Conservation (phyloP, 73 alveolate species). For the Uronychia setigera region DNA sequence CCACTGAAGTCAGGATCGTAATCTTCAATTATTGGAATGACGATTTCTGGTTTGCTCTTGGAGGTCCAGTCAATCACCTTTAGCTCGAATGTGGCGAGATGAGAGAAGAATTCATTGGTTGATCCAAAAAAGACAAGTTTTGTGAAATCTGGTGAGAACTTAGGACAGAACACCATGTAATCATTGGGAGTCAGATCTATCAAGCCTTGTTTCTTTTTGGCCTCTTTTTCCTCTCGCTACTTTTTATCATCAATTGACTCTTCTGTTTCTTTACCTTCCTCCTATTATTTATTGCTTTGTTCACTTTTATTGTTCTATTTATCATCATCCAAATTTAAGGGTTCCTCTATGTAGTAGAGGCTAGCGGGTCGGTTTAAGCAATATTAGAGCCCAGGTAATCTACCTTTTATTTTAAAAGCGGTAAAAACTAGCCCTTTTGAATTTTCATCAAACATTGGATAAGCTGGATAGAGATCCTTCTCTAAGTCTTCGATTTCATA, state of each 20-base stretch:
- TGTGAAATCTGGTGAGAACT: constrained; percentile 39
- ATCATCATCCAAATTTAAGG: neutral
- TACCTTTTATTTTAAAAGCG: constrained; percentile 16
- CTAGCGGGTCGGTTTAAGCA: constrained; percentile 58
- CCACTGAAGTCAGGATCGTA: constrained; percentile 46
- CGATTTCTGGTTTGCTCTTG: neutral
- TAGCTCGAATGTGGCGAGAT: constrained; percentile 24
- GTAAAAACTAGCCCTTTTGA: constrained; percentile 51
- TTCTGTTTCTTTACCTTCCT: neutral
- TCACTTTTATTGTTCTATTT: neutral
- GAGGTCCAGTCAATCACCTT: constrained; percentile 27
- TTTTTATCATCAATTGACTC: neutral
- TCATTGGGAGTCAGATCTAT: constrained; percentile 24
- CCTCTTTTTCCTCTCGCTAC: neutral
- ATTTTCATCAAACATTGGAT: constrained; percentile 55
- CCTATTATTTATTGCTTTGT: neutral
- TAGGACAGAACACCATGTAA: constrained; percentile 17
- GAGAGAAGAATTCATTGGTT: constrained; percentile 30
- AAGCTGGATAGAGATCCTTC: constrained; percentile 45
- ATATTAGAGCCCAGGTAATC: constrained; percentile 39
- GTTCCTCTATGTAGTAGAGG: constrained; percentile 36
- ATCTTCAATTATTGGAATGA: neutral
- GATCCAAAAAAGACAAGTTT: constrained; percentile 29
- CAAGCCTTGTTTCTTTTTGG: neutral
- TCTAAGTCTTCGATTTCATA: too few relatives aligned